These are phyloP conservation scores for Kalaharituber pfeilii DNA, from an alignment of 2,329 filamentous ascomycete species.

Conservation along the genomic window DNA sequence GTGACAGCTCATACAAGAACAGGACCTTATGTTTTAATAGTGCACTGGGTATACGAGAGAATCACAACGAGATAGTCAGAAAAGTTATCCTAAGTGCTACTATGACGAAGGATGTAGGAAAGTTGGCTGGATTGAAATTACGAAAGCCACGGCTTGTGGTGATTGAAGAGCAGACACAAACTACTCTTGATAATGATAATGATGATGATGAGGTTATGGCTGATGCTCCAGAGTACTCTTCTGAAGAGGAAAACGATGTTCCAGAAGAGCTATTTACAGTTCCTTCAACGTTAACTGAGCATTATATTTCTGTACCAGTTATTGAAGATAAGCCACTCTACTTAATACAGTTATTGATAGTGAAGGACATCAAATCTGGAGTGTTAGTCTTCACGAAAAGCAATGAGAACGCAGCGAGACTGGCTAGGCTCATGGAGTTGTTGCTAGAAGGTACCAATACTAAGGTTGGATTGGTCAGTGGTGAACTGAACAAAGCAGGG, in stretches of 20 bases:
- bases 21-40: constrained; percentile 28
- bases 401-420: constrained; percentile 70
- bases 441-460: constrained; percentile 29
- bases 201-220: constrained; percentile 17
- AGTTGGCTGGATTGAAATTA: constrained; percentile 56
- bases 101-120: constrained; percentile 70
- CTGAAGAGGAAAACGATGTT: constrained; percentile 25
- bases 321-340: constrained; percentile 63
- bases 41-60: constrained; percentile 10
- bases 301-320: constrained; percentile 50
- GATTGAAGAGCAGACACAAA: constrained; percentile 43
- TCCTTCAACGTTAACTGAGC: constrained; percentile 46
- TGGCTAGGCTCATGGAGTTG: constrained; percentile 60
- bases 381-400: constrained; percentile 79
- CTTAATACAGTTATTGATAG: constrained; percentile 52
- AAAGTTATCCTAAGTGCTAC: constrained; percentile 86
- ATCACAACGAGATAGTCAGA: constrained; percentile 33
- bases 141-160: constrained; percentile 58
- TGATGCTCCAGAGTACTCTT: neutral
- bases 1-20: constrained; percentile 33
- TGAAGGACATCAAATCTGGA: constrained; percentile 26
- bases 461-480: constrained; percentile 12
- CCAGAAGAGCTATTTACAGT: constrained; percentile 36
- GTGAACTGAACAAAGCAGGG: constrained; percentile 17
- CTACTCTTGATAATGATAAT: constrained; percentile 18